Base-by-base conservation (phyloP, 2,329 filamentous ascomycete genomes). In the Claviceps humidiphila region DNA sequence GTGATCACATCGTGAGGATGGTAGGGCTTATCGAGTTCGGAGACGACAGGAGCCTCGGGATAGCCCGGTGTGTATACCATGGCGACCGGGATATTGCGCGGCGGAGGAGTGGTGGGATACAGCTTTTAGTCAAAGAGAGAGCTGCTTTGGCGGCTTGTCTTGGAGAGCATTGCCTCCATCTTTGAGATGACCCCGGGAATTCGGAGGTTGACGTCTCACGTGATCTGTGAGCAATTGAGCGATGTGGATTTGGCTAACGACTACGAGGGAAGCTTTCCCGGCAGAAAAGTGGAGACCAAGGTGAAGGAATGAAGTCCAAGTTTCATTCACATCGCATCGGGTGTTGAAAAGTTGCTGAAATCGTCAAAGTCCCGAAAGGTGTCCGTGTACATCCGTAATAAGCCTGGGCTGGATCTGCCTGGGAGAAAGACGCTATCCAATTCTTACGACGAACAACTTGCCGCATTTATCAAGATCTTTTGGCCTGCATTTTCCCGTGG, bases 1-100 rank as follows among this genome's bases (percentile, higher is more conserved):
- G 77, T 76, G 61, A 95, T 70, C 59, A 88, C 82, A 76, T 95
- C 87, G 68, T 83, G 80, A 48, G 85, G 81, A 58, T 86, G 80
- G 69, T 85, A 94, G 56, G 65, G 55, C 56, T 56, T 55, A 14
- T 63, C 57, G 38, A 56, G 50, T 56, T 58, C 7, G 14, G 44
- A 30, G 43, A 8, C 54, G 50, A 52, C 50, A 51, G 57, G 56
- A 58, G 58, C 59, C 61, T 56, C n/a, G 43, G 14, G 59, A 53
- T 57, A 58, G 58, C 56, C 64, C 57, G 56, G 55, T 55, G 57
- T 61, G 58, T 59, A 63, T 58, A 63, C 64, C 67, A 69, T 70
- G 60, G 63, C 61, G 62, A 56, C 52, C 49, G 42, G 40, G 30
- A 49, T 14, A 39, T 34, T 40, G 17, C 47, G 53, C 39, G 43